Evolutionary conservation across 2,329 filamentous ascomycete species (phyloP).

Genomic region (Botrytis galanthina): DNA sequence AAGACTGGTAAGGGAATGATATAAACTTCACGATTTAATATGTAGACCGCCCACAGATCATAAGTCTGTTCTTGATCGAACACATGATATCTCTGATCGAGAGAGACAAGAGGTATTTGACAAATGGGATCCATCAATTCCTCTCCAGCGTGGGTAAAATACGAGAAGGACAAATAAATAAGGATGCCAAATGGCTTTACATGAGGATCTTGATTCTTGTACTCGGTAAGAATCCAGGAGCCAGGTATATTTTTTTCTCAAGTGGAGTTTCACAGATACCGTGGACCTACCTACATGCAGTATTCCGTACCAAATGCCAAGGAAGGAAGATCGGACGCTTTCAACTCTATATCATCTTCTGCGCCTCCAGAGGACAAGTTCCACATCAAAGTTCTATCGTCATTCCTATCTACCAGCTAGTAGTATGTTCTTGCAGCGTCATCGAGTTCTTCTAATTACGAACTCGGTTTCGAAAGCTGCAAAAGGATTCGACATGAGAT

Average conservation of each 20-base stretch:
- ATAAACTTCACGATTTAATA: background rate
- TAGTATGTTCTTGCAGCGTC: background rate
- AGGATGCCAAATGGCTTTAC: background rate
- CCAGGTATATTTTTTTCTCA: background rate
- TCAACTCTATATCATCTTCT: background rate
- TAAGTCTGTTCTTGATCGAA: background rate
- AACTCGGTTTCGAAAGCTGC: background rate
- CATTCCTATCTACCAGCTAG: background rate
- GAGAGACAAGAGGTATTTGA: background rate
- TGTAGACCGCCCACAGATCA: background rate
- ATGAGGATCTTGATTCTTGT: background rate
- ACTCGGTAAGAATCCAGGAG: background rate
- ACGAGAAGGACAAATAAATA: background rate
- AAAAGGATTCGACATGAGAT: background rate
- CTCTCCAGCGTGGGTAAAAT: background rate
- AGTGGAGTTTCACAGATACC: background rate
- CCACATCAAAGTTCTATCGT: background rate
- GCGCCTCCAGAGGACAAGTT: background rate
- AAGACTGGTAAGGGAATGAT: background rate
- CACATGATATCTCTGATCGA: background rate
- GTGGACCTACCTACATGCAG: background rate
- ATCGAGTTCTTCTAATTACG: background rate
- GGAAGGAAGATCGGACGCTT: background rate
- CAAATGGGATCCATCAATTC: background rate
- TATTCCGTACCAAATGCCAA: background rate